phyloP scores from a whole-genome alignment of 2,329 filamentous ascomycete species.

The Pezicula carpinea region DNA sequence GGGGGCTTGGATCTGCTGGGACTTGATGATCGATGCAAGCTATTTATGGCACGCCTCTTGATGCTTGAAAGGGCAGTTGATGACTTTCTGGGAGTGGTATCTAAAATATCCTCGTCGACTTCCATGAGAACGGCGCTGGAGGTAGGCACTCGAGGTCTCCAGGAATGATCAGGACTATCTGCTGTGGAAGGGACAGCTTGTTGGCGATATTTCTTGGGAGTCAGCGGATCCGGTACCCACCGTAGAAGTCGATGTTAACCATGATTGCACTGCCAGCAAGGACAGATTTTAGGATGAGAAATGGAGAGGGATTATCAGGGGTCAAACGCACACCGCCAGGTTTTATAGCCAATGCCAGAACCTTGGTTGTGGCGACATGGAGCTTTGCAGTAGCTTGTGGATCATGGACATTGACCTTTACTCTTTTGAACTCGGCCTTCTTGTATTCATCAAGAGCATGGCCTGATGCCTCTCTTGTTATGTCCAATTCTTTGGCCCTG shows the following conservation, averaged over 20 bases:
- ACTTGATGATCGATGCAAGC: neutral
- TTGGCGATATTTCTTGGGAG: neutral
- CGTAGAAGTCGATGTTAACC: too few species aligned
- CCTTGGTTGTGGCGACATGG: neutral
- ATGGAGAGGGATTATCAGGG: too few species aligned
- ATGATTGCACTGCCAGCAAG: too few species aligned
- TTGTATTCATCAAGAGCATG: neutral
- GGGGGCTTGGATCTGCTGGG: neutral
- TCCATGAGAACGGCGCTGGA: constrained; percentile 12
- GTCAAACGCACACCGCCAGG: too few species aligned
- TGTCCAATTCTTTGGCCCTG: neutral
- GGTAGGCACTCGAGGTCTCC: constrained; percentile 10
- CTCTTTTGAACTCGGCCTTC: neutral
- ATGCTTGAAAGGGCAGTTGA: too few species aligned
- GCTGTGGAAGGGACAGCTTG: neutral
- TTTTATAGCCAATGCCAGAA: neutral
- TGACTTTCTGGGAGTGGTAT: neutral
- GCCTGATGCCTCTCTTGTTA: neutral
- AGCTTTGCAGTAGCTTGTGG: neutral
- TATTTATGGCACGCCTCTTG: neutral
- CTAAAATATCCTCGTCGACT: constrained; percentile 16
- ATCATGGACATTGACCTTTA: neutral
- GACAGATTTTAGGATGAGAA: too few species aligned
- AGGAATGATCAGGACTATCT: constrained; percentile 2
- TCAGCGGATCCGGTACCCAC: neutral